Base-by-base conservation (phyloP, 2,329 filamentous ascomycete genomes). In the Cladobotryum mycophilum region DNA sequence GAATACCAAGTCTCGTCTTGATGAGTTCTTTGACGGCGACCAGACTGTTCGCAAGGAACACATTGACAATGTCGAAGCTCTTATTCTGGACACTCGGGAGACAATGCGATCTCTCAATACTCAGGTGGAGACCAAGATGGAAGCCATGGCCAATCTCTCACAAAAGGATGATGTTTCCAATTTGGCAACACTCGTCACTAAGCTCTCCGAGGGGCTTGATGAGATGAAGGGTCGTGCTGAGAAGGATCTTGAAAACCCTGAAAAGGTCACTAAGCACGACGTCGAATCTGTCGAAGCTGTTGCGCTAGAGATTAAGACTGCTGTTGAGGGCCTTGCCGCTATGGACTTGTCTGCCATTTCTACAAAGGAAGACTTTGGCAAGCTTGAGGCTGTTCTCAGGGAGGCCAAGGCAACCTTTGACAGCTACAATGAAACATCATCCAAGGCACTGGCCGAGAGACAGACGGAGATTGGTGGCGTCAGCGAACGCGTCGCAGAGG, bases 1-100 rank as follows among this genome's bases (percentile, higher is more conserved):
- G 40, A 96, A 95, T 64, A 91, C 90, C 33, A 96, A 96, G 65
- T 83, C 85, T 5, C 88, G 88, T 43, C 74, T 97, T 9, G 92
- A 96, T 52, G 90, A 95, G 53, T 67, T 82, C 17, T 80, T 95
- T 45, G 80, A 91, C 46, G 79, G 82, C 3, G 86, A 90, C 34
- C 82, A 87, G 51, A 74, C 82, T 2, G 82, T 90, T 9, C 76
- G 77, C 49, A 85, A 83, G 59, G 81, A 85, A 34, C 80, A 85
- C 48, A 68, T 85, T 22, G 81, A 85, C 55, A 74, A 78, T 1
- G 74, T 92, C 3, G 88, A 93, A 60, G 66, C 71, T 5, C 64
- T 80, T 5, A 75, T 95, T 5, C 76, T 83, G 4, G 87, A 93
- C 57, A 85, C 88, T 0, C 88, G 87, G 50, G 86, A 92, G 49